Conservation (phyloP, 1,139 yeast genomes). For the Waltiozyma sp. region DNA sequence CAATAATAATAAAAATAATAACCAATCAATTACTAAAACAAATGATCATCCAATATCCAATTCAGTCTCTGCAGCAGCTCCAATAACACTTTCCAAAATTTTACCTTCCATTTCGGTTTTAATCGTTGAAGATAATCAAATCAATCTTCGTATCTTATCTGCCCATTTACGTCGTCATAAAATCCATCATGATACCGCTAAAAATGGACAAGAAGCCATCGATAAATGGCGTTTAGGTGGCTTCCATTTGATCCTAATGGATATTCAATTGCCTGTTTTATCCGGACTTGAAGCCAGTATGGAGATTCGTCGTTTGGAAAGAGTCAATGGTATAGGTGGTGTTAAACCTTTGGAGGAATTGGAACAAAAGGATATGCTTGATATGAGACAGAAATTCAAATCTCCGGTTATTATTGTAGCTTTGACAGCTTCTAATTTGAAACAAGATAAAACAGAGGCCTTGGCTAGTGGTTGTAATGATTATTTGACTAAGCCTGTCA, state of each 20-base stretch:
- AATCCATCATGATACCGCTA: conserved; percentile 77
- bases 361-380: conserved; percentile 28
- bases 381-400: conserved; percentile 44
- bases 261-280: conserved; percentile 86
- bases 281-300: conserved; percentile 90
- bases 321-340: conserved; percentile 66
- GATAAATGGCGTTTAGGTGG: conserved; percentile 92
- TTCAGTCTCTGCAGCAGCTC: not conserved
- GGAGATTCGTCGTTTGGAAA: conserved; percentile 76
- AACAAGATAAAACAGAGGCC: conserved; percentile 85
- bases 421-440: conserved; percentile 80
- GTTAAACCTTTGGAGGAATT: conserved; percentile 13
- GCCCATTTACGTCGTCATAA: conserved; percentile 83
- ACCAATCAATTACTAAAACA: not conserved
- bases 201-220: conserved; percentile 85
- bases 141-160: conserved; percentile 86
- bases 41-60: not conserved
- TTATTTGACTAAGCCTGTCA: conserved; percentile 93
- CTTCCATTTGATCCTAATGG: conserved; percentile 86
- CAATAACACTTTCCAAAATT: conserved; percentile 16
- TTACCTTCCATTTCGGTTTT: conserved; percentile 78
- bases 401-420: conserved; percentile 96
- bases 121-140: conserved; percentile 92
- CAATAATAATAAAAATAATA: too few species aligned
- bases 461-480: conserved; percentile 96